A percentile compares a stretch with the other conserved stretches of the same genome.
Evolutionary conservation across 164 flowering plant genomes (phyloP).

Genomic region (Annona squamosa): DNA sequence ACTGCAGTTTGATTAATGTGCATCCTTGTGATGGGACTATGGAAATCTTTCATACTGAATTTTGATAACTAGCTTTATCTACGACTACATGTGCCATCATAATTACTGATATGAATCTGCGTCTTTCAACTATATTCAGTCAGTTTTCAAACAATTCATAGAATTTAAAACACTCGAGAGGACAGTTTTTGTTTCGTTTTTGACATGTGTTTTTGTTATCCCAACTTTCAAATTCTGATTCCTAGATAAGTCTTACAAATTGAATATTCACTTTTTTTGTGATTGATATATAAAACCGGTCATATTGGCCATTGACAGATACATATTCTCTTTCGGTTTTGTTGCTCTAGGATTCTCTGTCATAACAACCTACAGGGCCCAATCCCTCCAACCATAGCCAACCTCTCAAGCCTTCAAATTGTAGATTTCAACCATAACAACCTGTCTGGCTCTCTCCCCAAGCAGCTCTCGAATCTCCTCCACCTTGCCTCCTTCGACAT

Average conservation of each 20-base stretch:
- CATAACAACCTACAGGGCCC: slow-evolving; percentile 62
- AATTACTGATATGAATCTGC: not conserved
- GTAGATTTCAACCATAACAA: slow-evolving; percentile 70
- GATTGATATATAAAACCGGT: too few relatives aligned
- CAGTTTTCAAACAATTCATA: not conserved
- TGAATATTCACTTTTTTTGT: not conserved
- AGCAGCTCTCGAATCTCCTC: slow-evolving; percentile 71
- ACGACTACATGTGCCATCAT: not conserved
- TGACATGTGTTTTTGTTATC: not conserved
- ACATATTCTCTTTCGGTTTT: not conserved
- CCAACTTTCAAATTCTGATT: not conserved
- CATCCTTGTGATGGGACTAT: not conserved
- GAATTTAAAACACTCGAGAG: not conserved
- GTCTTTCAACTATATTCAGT: not conserved
- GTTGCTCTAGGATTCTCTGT: slow-evolving; percentile 39
- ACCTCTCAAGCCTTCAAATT: slow-evolving; percentile 46
- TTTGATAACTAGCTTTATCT: not conserved
- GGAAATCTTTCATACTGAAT: not conserved
- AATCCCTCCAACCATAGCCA: slow-evolving; percentile 53
- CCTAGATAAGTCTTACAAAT: not conserved
- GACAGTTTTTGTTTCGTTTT: not conserved
- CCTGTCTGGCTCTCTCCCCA: slow-evolving; percentile 70
- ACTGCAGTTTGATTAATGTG: not conserved
- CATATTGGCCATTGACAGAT: not conserved
- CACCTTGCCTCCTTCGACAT: slow-evolving; percentile 60